phyloP scores from a whole-genome alignment of 2,329 filamentous ascomycete species.

The Exophiala sp. region DNA sequence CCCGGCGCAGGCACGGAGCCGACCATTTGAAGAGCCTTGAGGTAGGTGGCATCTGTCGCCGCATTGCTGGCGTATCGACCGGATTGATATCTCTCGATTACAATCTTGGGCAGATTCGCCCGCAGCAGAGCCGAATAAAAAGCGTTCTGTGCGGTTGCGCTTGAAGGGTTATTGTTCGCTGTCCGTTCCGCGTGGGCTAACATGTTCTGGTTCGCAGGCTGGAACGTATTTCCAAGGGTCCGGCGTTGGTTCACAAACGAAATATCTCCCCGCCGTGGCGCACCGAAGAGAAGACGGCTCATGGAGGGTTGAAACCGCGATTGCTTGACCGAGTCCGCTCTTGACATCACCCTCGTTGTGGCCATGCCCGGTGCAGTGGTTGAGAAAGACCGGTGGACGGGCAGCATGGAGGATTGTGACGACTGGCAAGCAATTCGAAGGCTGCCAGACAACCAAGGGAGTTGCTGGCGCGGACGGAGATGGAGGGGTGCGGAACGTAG shows the following conservation, averaged over 20 bases:
- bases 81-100: constrained; percentile 83
- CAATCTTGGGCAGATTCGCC: constrained; percentile 87
- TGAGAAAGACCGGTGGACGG: constrained; percentile 14
- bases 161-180: constrained; percentile 86
- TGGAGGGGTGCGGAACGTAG: constrained; percentile 2
- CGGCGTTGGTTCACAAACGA: constrained; percentile 12
- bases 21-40: constrained; percentile 63
- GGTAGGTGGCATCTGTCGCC: constrained; percentile 71
- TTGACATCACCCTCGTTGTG: neutral
- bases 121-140: constrained; percentile 89
- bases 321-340: neutral
- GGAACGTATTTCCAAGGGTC: constrained; percentile 22
- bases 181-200: constrained; percentile 83
- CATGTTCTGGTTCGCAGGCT: constrained; percentile 44
- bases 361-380: constrained; percentile 3
- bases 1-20: constrained; percentile 39
- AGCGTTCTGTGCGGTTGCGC: constrained; percentile 79
- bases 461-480: constrained; percentile 5
- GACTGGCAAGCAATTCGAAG: constrained; percentile 11
- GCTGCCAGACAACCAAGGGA: constrained; percentile 17
- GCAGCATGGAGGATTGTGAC: constrained; percentile 2
- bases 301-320: constrained; percentile 7
- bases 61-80: constrained; percentile 77
- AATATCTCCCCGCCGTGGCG: constrained; percentile 4
- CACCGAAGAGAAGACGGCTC: constrained; percentile 19